A percentile compares a stretch with the other conserved stretches of the same genome.
phyloP scores from a whole-genome alignment of 306 rosid genomes.

The Cicer judaicum region DNA sequence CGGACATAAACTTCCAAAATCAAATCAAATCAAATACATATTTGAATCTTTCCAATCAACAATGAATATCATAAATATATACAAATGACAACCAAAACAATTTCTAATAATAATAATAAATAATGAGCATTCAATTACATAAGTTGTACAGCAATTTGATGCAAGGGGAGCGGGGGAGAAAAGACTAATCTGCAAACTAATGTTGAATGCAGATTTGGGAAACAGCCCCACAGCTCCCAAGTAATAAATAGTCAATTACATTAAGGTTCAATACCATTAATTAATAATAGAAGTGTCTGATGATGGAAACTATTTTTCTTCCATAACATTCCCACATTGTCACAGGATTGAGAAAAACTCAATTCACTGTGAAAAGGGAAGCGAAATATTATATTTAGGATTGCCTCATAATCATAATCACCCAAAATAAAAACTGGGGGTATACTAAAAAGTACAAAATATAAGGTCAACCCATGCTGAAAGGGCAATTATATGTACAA shows the following conservation, averaged over 20 bases:
- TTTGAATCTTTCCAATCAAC: neutral
- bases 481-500: slow-evolving; percentile 54
- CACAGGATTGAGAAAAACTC: slow-evolving; percentile 37
- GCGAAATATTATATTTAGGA: slow-evolving; percentile 38
- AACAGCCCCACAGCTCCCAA: slow-evolving; percentile 35
- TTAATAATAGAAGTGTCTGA: neutral
- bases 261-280: slow-evolving; percentile 40
- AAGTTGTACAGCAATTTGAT: neutral
- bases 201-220: slow-evolving; percentile 28
- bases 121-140: neutral
- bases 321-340: slow-evolving; percentile 32
- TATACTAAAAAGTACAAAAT: slow-evolving; percentile 24
- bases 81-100: neutral
- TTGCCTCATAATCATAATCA: slow-evolving; percentile 52
- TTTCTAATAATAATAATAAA: neutral
- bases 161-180: slow-evolving; percentile 28
- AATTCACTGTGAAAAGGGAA: slow-evolving; percentile 32
- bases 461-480: slow-evolving; percentile 36
- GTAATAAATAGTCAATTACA: slow-evolving; percentile 30
- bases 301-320: slow-evolving; percentile 16
- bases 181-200: slow-evolving; percentile 32
- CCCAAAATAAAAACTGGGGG: slow-evolving; percentile 59
- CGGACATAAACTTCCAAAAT: neutral
- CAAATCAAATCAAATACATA: neutral
- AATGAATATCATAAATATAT: neutral